A percentile compares a stretch with the other conserved stretches of the same genome.
Conservation (phyloP, 371 early-diverging fungal genomes). For the Rhizopus arrhizus region DNA sequence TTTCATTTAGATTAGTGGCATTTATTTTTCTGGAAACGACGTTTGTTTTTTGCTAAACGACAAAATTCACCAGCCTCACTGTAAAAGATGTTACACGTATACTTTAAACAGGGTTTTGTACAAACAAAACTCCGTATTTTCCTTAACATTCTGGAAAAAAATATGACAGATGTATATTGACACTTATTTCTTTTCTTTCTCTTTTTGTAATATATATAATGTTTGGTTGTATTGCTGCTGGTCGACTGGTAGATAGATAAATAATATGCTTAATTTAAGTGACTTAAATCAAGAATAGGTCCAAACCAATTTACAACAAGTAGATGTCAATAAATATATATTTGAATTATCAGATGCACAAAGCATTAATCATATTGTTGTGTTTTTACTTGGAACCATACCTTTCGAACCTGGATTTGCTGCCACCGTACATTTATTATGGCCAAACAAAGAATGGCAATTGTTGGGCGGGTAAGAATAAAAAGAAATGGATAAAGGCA, state of each 20-base stretch:
- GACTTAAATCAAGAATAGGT: slow-evolving; percentile 54
- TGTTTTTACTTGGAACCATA: slow-evolving; percentile 82
- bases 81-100: too few species aligned
- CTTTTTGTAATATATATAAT: slow-evolving; percentile 42
- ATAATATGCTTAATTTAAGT: neutral
- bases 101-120: neutral
- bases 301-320: slow-evolving; percentile 89
- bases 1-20: too few species aligned
- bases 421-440: slow-evolving; percentile 88
- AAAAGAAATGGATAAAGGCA: neutral
- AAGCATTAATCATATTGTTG: slow-evolving; percentile 89
- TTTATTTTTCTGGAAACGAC: too few species aligned
- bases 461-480: slow-evolving; percentile 73
- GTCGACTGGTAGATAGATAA: slow-evolving; percentile 64
- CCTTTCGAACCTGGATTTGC: slow-evolving; percentile 86
- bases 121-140: neutral
- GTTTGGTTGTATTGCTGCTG: slow-evolving; percentile 91
- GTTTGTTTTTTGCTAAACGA: too few species aligned
- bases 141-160: slow-evolving; percentile 1
- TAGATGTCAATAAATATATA: slow-evolving; percentile 77
- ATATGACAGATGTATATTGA: neutral
- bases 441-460: slow-evolving; percentile 87
- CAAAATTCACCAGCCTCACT: too few species aligned
- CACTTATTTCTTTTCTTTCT: neutral
- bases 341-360: slow-evolving; percentile 82